Conservation (phyloP, 2,329 filamentous ascomycete genomes). For the Talaromyces albobiverticillius region DNA sequence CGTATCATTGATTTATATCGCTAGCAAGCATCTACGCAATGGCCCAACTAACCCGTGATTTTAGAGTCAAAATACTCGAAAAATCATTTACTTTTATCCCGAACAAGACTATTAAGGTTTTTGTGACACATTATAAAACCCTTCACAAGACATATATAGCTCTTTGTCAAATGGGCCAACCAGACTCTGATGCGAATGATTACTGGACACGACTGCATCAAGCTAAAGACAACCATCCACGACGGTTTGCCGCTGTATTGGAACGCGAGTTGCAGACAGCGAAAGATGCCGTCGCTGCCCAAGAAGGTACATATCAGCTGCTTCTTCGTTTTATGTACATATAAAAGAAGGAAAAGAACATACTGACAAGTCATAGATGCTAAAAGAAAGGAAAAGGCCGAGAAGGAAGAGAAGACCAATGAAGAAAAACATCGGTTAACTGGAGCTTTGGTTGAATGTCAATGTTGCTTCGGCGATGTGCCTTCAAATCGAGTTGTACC, state of each 20-base stretch:
- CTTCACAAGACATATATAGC: constrained; percentile 28
- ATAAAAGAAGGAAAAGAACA: background rate
- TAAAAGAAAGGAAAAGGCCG: constrained; percentile 22
- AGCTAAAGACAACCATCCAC: background rate
- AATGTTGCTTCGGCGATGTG: constrained; percentile 68
- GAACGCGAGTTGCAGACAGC: constrained; percentile 27
- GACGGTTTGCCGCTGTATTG: constrained; percentile 1
- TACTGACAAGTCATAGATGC: background rate
- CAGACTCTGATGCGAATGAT: constrained; percentile 10
- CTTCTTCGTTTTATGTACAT: background rate
- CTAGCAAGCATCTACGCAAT: background rate
- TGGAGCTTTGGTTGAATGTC: constrained; percentile 64
- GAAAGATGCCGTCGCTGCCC: constrained; percentile 22
- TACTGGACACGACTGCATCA: constrained; percentile 8
- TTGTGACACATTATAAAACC: constrained; percentile 28
- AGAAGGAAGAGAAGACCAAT: constrained; percentile 31
- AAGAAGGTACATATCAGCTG: constrained; percentile 16
- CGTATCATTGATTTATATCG: constrained; percentile 7
- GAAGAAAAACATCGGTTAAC: constrained; percentile 38
- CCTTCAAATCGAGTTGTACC: constrained; percentile 66
- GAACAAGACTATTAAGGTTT: constrained; percentile 33
- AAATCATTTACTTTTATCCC: constrained; percentile 38
- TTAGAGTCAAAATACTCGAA: constrained; percentile 26
- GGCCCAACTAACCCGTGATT: background rate
- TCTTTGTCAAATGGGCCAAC: constrained; percentile 24